A percentile compares a stretch with the other conserved stretches of the same genome.
phyloP scores from a whole-genome alignment of 2,329 filamentous ascomycete species.

The Cryoendolithus antarcticus region DNA sequence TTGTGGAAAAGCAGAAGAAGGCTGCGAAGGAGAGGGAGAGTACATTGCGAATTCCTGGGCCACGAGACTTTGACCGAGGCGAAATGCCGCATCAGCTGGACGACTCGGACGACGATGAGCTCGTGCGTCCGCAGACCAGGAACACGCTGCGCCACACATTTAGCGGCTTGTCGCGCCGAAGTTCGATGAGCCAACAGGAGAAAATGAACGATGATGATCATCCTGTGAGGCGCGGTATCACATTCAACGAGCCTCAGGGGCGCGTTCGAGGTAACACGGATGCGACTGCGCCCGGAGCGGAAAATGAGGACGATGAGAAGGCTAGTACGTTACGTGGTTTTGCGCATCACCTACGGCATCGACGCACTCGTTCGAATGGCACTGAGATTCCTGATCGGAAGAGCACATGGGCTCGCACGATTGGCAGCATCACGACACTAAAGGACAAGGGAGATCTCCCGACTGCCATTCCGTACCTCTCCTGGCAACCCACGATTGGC shows the following conservation, averaged over 20 bases:
- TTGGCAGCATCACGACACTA: slow-evolving; percentile 44
- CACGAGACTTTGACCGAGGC: slow-evolving; percentile 77
- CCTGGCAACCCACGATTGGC: slow-evolving; percentile 82
- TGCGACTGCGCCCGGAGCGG: slow-evolving; percentile 11
- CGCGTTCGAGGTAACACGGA: slow-evolving; percentile 20
- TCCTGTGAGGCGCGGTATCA: slow-evolving; percentile 44
- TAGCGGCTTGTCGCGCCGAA: slow-evolving; percentile 13
- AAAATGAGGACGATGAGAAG: slow-evolving; percentile 6
- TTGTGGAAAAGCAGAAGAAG: slow-evolving; percentile 72
- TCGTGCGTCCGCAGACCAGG: slow-evolving; percentile 16
- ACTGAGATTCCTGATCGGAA: slow-evolving; percentile 6
- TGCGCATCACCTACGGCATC: slow-evolving; percentile 4
- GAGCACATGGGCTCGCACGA: slow-evolving; percentile 34
- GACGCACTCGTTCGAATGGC: slow-evolving; percentile 6
- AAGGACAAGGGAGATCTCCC: slow-evolving; percentile 41
- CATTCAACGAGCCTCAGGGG: slow-evolving; percentile 51
- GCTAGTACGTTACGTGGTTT: not conserved
- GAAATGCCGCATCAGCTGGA: slow-evolving; percentile 53
- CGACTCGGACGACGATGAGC: slow-evolving; percentile 28
- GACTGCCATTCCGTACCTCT: slow-evolving; percentile 65
- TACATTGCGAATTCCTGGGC: slow-evolving; percentile 78
- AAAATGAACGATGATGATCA: slow-evolving; percentile 28
- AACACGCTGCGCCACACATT: slow-evolving; percentile 11
- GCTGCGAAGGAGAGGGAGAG: slow-evolving; percentile 49
- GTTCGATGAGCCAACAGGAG: slow-evolving; percentile 10